Evolutionary conservation across 441 rosid species (phyloP).

Genomic region (Isatis lusitanica): DNA sequence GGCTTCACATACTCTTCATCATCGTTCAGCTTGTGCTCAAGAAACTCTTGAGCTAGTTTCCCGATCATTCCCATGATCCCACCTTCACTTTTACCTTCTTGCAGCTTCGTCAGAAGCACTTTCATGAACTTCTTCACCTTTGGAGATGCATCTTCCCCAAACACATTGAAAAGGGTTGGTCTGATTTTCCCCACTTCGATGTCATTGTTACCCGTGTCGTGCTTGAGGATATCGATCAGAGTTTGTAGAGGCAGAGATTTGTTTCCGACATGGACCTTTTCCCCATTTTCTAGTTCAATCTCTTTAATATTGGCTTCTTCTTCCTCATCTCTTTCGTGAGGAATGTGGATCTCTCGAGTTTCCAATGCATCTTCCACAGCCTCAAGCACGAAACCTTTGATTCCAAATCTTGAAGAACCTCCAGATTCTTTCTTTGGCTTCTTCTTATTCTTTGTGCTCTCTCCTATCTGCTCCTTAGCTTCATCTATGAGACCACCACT

Average conservation of each 20-base stretch:
- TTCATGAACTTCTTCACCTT: constrained; percentile 93
- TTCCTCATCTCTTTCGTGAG: constrained; percentile 32
- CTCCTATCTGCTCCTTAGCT: constrained; percentile 92
- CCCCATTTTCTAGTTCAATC: constrained; percentile 44
- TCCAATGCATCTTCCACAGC: constrained; percentile 41
- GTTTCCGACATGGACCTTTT: constrained; percentile 47
- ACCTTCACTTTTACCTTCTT: constrained; percentile 38
- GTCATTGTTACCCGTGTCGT: constrained; percentile 75
- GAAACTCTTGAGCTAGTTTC: constrained; percentile 73
- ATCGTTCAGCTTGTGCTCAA: constrained; percentile 68
- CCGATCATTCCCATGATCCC: constrained; percentile 82
- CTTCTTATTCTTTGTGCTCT: constrained; percentile 52
- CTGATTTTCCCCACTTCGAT: constrained; percentile 75
- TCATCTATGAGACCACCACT: constrained; percentile 93
- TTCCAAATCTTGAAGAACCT: constrained; percentile 40
- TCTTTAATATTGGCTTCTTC: constrained; percentile 43
- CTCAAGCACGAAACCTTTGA: constrained; percentile 52
- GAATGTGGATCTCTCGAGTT: constrained; percentile 39
- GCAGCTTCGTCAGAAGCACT: constrained; percentile 56
- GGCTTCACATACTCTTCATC: constrained; percentile 62
- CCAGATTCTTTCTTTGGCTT: constrained; percentile 36
- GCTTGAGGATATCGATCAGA: constrained; percentile 67
- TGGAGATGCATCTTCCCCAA: constrained; percentile 82
- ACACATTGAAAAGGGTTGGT: constrained; percentile 66
- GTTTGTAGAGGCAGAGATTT: constrained; percentile 79